Evolutionary conservation across 2,329 filamentous ascomycete genomes (phyloP), one percentile per base, ranked within the genome.

Genomic region (Xylaria sp.): DNA sequence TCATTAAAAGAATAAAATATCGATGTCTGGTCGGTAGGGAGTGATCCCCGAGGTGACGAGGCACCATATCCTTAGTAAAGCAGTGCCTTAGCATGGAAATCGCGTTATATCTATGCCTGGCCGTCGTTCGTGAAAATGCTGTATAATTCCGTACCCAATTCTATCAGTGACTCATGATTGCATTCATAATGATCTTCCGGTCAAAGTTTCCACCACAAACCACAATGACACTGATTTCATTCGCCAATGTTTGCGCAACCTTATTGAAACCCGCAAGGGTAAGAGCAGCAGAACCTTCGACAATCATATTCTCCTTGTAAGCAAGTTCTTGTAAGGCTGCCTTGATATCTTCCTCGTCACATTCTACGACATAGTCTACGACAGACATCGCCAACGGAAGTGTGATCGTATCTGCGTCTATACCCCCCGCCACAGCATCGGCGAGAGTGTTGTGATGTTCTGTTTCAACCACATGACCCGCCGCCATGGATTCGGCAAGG

Each of bases 301-400:
- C 59, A 27, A 61, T 53, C 59, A 61, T 13, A 44, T 61, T 61
- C 59, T 61, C 59, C 10, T 61, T 29, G 27, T 53, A 53, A 42
- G 59, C 59, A 6, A 61, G 59, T 29, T 27, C 35, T 27, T 9
- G 40, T 10, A 61, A 53, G 16, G 59, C 59, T 16, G 8, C 16
- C 32, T 51, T 53, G 32, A 61, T 61, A 3, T 61, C 59, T 44
- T 25, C 48, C 23, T 61, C 59, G 9, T 23, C 47, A 16, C 59
- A 61, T 53, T 61, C 59, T n/a, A 61, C 23, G 27, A 61, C 44
- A 3, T 61, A 29, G 13, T 61, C 59, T 27, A 61, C 59, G 27
- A 61, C 59, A 13, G 59, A 61, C 44, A 61, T 51, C 4, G 59
- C 59, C 10, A 61, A 21, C 3, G 59, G 59, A 12, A 61, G 59